Evolutionary conservation across 306 rosid species (phyloP), one percentile per base, ranked within the genome.

Genomic region (Ziziphus jujuba): DNA sequence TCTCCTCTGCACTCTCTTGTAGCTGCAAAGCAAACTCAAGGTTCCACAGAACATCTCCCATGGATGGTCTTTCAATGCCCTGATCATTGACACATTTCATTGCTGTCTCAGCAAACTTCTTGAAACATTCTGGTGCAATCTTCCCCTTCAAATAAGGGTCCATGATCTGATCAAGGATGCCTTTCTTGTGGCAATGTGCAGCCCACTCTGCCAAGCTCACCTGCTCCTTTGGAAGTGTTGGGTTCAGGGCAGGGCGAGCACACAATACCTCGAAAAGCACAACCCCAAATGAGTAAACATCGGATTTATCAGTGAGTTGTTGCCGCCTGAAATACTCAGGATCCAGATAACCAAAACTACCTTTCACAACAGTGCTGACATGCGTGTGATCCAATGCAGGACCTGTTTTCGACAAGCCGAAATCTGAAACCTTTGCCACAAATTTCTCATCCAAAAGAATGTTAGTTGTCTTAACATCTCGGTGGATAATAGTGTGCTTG

Each of bases 161-260:
- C 1, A 66, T 61, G 45, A 90, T 81, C 69, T 87, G 92, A 49
- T 95, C 97, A 36, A 95, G 95, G 60, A 79, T 84, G 79, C 99
- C 97, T 77, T 95, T 95, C 75, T 77, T 84, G 90, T 88, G 86
- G 85, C 95, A 90, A 68, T 95, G 97, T 10, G 92, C 75, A 45
- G 99, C 99, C 99, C 99, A 95, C 70, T 95, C 99, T 3, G 99
- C 99, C 59, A 95, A 86, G 85, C 97, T 88, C 74, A 95, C 99
- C 82, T 95, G 97, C 87, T 95, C 99, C 80, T 87, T 95, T 1
- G 97, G 63, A 15, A 95, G 96, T 1, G 97, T 56, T 0, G 99
- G 97, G 83, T 95, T 95, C 79, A 95, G 61, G 24, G 99, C 97
- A 2, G 99, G 99, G 5, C 99, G 99, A 66, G 99, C 99, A 9